Base-by-base conservation (phyloP, 371 early-diverging fungal genomes). In the Zychaea mexicana region DNA sequence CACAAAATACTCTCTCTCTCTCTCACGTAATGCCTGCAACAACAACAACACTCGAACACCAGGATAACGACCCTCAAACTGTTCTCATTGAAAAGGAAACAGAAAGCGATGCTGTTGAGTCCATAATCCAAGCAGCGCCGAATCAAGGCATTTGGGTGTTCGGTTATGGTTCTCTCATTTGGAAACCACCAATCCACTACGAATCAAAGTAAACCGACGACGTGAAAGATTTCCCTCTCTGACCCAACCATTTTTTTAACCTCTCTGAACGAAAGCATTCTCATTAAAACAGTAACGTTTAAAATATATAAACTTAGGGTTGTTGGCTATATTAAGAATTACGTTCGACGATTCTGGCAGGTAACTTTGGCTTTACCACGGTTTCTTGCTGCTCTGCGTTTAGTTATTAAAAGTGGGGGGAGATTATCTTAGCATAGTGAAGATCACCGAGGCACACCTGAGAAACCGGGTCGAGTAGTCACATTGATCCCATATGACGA, bases 391-490 rank as follows among this genome's bases (percentile, higher is more conserved):
- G n/a, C n/a, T n/a, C n/a, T n/a, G n/a, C n/a, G 60, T 47, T 22
- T 17, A 33, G 39, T 26, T 36, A 36, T n/a, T n/a, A n/a, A n/a
- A n/a, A n/a, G 28, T 46, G 5, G 19, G n/a, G 15, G 42, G 5
- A 42, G 33, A 33, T 33, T 33, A 33, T 33, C 12, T 33, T 33
- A 85, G 83, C 87, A 90, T 36, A 91, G 91, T 56, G 90, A 86
- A 59, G 98, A 97, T 75, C 98, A 97, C 78, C 87, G 98, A 26
- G 98, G 97, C 5, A 94, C 94, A 2, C 88, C 86, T 8, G 85
- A 85, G 32, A 72, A 79, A 8, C 96, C 96, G 0, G 98, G 98
- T 17, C 83, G 96, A 36, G 97, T 97, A 0, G 95, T 94, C 8
- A 96, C 98, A 2, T 73, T 97, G 38, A 83, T 97, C 13, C 90